These are phyloP conservation scores for Rhynchosporium agropyri DNA, from an alignment of 2,329 filamentous ascomycete species.

Conservation along the genomic window DNA sequence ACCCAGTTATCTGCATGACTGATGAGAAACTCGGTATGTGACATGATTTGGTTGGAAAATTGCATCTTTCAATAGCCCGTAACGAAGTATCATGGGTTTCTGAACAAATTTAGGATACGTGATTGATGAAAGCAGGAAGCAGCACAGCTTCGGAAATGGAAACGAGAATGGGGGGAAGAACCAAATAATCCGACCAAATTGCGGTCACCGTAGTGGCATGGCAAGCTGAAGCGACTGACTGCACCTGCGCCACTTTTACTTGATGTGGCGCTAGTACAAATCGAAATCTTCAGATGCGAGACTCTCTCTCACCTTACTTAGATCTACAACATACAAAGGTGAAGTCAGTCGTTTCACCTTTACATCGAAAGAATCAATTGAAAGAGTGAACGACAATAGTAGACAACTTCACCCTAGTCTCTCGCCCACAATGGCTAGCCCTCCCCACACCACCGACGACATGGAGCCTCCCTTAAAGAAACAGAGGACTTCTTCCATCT, in stretches of 20 bases:
- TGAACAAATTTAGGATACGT: neutral
- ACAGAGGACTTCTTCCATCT: slow-evolving; percentile 26
- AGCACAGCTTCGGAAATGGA: neutral
- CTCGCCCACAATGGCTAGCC: slow-evolving; percentile 31
- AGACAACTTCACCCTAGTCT: neutral
- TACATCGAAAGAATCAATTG: slow-evolving; percentile 12
- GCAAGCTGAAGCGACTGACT: neutral
- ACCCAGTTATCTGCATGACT: slow-evolving; percentile 8
- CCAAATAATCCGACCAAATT: neutral
- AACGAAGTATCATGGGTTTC: neutral
- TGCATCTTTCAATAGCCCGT: neutral
- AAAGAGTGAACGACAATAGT: slow-evolving; percentile 1
- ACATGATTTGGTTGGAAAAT: too few relatives aligned
- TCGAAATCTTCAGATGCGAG: slow-evolving; percentile 13
- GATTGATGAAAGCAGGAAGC: neutral
- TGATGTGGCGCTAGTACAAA: slow-evolving; percentile 12
- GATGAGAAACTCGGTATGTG: neutral
- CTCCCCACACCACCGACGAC: neutral
- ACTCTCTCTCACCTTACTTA: neutral
- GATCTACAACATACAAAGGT: slow-evolving; percentile 4
- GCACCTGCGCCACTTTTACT: slow-evolving; percentile 5
- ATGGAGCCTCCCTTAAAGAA: slow-evolving; percentile 32
- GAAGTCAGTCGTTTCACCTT: slow-evolving; percentile 10
- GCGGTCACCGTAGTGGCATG: slow-evolving; percentile 7
- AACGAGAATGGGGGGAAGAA: neutral